phyloP scores from a whole-genome alignment of 305 asterid species.

The Withania somnifera region DNA sequence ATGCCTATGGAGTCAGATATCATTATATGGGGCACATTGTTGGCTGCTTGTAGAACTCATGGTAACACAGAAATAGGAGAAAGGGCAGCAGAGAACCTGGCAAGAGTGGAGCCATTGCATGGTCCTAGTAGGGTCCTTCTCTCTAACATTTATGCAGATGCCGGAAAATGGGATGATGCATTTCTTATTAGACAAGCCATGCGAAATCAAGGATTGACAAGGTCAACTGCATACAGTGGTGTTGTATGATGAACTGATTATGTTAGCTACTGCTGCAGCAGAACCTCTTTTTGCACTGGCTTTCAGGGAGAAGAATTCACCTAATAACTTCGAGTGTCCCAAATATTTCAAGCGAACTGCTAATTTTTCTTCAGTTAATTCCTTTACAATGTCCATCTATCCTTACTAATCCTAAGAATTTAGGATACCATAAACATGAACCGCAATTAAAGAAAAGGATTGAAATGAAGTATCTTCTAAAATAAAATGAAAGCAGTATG shows the following conservation, averaged over 20 bases:
- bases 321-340: background rate
- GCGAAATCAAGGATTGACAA: constrained; percentile 30
- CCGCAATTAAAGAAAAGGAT: background rate
- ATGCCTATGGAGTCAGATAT: constrained; percentile 91
- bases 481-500: background rate
- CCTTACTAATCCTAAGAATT: background rate
- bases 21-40: constrained; percentile 65
- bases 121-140: constrained; percentile 82
- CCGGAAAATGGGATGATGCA: constrained; percentile 74
- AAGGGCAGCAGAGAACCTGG: constrained; percentile 59
- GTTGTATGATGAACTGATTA: constrained; percentile 19
- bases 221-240: constrained; percentile 80
- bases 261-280: background rate
- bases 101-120: constrained; percentile 65
- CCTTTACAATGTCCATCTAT: background rate
- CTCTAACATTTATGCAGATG: constrained; percentile 70
- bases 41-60: constrained; percentile 68
- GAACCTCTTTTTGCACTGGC: background rate
- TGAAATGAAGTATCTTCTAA: background rate
- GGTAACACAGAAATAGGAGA: constrained; percentile 63
- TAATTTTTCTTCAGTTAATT: background rate
- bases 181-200: constrained; percentile 40
- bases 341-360: background rate
- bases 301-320: background rate
- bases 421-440: background rate